Evolutionary conservation across 23 red algal species (phyloP), one percentile per base, ranked within the genome.

Genomic region (Pyropia yezoensis): DNA sequence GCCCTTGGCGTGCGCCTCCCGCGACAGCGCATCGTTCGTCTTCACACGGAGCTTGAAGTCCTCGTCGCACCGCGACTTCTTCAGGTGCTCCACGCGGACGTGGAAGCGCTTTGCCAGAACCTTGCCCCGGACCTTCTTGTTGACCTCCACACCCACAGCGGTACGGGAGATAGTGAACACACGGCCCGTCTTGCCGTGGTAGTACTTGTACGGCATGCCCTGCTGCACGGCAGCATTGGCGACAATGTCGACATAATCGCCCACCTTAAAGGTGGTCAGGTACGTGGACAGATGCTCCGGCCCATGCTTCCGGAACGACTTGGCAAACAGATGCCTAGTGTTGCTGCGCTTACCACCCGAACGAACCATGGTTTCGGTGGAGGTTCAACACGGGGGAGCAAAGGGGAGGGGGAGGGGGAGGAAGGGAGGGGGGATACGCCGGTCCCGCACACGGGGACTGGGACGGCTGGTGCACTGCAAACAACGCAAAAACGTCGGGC

Each of bases 131-230:
- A 98, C 80, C 54, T 51, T 58, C 66, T 98, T 98, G 13, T 83
- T 87, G 7, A 98, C 85, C 67, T 91, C 78, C 5, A 98, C 94
- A 18, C 94, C 94, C 15, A 98, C 67, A 18, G 94, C 65, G 8
- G 71, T 80, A 57, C 78, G 76, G 15, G 86, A 87, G 16, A 98
- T 64, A 22, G 78, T 88, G 68, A 98, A 98, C 9, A 98, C 61
- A 3, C 79, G 80, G 18, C 84, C 94, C 0, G 94, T 91, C 27
- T 80, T 81, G 5, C 94, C 94, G 17, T 91, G 86, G 50, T 98
- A 98, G 63, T 79, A 98, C 82, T 98, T 98, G 75, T 89, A 79
- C 1, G 94, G 94, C 94, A 98, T 98, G 21, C 94, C 94, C 34
- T 90, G 80, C 63, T 91, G 83, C 32, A 98, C 79, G 2, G 79